phyloP scores from a whole-genome alignment of 371 early-diverging fungal genomes.

The Haplosporangium sp. region DNA sequence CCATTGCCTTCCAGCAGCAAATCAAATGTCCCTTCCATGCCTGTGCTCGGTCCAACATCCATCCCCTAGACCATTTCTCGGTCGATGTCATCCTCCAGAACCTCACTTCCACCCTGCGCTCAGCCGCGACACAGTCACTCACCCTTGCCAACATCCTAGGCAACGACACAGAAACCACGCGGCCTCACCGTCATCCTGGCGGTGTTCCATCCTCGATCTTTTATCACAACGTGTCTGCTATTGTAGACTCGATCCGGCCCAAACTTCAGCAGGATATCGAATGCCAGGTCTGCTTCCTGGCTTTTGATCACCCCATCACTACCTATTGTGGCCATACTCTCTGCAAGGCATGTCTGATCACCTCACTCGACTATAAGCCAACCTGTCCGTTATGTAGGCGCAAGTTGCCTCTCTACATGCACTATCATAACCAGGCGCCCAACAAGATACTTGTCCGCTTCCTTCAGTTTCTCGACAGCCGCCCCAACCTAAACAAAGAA shows the following conservation, averaged over 20 bases:
- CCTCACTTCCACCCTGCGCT: slow-evolving; percentile 26
- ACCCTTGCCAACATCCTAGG: slow-evolving; percentile 14
- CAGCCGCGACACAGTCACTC: slow-evolving; percentile 7
- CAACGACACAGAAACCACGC: slow-evolving; percentile 17
- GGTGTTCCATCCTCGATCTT: slow-evolving; percentile 5
- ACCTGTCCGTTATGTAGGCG: slow-evolving; percentile 62
- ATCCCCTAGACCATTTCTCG: slow-evolving; percentile 51
- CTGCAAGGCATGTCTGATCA: slow-evolving; percentile 69
- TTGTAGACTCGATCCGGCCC: slow-evolving; percentile 24
- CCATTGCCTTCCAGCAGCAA: slow-evolving; percentile 28
- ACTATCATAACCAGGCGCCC: slow-evolving; percentile 45
- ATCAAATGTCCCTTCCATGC: slow-evolving; percentile 34
- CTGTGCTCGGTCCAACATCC: slow-evolving; percentile 33
- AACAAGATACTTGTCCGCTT: slow-evolving; percentile 41
- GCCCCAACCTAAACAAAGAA: slow-evolving; percentile 7
- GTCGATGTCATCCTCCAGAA: slow-evolving; percentile 52
- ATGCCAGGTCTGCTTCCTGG: slow-evolving; percentile 68
- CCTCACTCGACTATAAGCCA: slow-evolving; percentile 59
- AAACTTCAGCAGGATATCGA: slow-evolving; percentile 59
- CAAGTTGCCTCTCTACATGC: slow-evolving; percentile 52
- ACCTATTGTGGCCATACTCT: slow-evolving; percentile 78
- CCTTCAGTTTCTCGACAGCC: slow-evolving; percentile 34
- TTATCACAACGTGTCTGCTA: slow-evolving; percentile 18
- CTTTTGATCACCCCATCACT: slow-evolving; percentile 70
- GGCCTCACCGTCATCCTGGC: slow-evolving; percentile 25